Evolutionary conservation across 331 rosid species (phyloP).

Genomic region (Pyracantha coccinea): DNA sequence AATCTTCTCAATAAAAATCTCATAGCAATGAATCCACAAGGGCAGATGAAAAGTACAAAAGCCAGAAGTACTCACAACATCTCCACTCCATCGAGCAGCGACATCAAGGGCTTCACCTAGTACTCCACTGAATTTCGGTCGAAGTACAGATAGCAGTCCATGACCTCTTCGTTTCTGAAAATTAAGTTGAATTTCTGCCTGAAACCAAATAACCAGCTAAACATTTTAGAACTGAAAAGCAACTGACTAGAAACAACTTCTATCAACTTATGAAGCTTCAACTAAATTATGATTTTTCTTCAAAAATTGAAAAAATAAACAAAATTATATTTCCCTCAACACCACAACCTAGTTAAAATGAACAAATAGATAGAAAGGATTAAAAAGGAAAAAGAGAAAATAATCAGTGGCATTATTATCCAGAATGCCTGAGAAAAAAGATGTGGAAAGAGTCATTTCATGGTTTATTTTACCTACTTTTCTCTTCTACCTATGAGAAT

Average conservation of each 20-base stretch:
- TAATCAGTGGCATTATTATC: not conserved
- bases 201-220: constrained; percentile 27
- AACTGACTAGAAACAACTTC: not conserved
- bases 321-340: not conserved
- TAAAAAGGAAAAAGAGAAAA: not conserved
- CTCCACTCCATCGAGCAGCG: constrained; percentile 98
- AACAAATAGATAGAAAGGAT: not conserved
- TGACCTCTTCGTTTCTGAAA: constrained; percentile 93
- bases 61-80: constrained; percentile 66
- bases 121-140: constrained; percentile 87
- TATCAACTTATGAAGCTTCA: not conserved
- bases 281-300: not conserved
- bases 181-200: constrained; percentile 90
- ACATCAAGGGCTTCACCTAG: constrained; percentile 88
- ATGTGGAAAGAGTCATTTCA: not conserved
- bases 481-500: not conserved
- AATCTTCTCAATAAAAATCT: not conserved
- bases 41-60: not conserved
- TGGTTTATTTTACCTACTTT: not conserved
- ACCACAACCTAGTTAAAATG: not conserved
- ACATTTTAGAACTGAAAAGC: not conserved
- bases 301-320: not conserved
- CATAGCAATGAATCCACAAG: not conserved
- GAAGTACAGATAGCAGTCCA: constrained; percentile 72
- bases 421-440: not conserved